Conservation (phyloP, 1,284 basidiomycete genomes). For the Ceratobasidium sp. region DNA sequence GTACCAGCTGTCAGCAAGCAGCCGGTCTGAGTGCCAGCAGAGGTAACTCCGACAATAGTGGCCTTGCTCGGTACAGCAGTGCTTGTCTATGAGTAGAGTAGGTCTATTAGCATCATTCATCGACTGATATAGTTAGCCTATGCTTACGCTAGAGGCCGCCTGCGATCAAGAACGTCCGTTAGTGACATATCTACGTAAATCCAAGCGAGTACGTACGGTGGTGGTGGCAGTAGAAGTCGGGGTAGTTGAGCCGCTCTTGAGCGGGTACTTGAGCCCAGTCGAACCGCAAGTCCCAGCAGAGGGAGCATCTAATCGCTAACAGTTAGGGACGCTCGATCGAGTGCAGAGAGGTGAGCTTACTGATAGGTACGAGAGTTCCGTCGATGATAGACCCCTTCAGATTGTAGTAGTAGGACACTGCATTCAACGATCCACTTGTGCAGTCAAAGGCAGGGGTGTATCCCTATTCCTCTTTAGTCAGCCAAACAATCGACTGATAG, state of each 20-base stretch:
- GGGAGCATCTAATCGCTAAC: constrained; percentile 64
- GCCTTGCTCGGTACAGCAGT: constrained; percentile 30
- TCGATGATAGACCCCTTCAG: constrained; percentile 73
- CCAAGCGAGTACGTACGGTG: constrained; percentile 3
- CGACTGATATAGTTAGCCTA: not conserved
- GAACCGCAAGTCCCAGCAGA: constrained; percentile 66
- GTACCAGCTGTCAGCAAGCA: constrained; percentile 52
- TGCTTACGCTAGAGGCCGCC: constrained; percentile 13
- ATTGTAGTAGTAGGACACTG: constrained; percentile 77
- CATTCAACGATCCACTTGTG: constrained; percentile 62
- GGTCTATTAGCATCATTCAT: not conserved
- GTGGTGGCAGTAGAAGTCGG: constrained; percentile 33
- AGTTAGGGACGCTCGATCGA: not conserved
- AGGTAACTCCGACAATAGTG: constrained; percentile 35
- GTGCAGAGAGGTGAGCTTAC: constrained; percentile 57
- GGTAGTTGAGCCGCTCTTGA: constrained; percentile 62
- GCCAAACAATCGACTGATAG: constrained; percentile 39
- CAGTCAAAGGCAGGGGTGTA: constrained; percentile 73
- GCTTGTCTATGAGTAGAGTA: constrained; percentile 27
- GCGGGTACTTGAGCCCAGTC: constrained; percentile 74
- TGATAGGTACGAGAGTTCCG: constrained; percentile 71
- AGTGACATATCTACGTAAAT: not conserved
- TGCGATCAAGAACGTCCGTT: not conserved
- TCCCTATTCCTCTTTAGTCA: constrained; percentile 54
- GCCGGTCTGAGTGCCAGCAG: constrained; percentile 45